phyloP scores from a whole-genome alignment of 1,284 basidiomycete genomes.

The Retiboletus fuscus region DNA sequence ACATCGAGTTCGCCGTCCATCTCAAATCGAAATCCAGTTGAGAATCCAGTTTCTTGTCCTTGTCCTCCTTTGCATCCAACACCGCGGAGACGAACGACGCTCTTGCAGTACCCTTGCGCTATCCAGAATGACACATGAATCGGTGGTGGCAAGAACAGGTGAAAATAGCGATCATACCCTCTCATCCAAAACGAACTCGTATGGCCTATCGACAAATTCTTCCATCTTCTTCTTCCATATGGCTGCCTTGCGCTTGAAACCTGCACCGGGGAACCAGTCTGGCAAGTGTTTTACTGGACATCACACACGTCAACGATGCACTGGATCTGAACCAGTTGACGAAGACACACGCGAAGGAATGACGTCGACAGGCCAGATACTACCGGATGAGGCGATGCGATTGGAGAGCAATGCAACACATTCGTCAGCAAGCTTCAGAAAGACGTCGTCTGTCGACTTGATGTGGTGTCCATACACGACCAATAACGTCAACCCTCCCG shows the following conservation, averaged over 20 bases:
- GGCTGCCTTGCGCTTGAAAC: slow-evolving; percentile 65
- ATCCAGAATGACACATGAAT: slow-evolving; percentile 8
- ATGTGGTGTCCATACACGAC: slow-evolving; percentile 76
- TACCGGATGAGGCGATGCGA: slow-evolving; percentile 70
- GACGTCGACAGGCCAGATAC: slow-evolving; percentile 77
- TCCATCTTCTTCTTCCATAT: slow-evolving; percentile 75
- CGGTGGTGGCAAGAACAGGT: not conserved
- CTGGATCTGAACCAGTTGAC: slow-evolving; percentile 6
- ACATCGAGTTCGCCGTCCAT: slow-evolving; percentile 83
- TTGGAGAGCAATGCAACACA: slow-evolving; percentile 70
- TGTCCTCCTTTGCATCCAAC: slow-evolving; percentile 51
- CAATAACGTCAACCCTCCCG: slow-evolving; percentile 69
- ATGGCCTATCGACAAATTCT: slow-evolving; percentile 75
- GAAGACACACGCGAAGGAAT: slow-evolving; percentile 58
- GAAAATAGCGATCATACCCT: slow-evolving; percentile 56
- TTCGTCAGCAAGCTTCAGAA: slow-evolving; percentile 70
- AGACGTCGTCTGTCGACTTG: slow-evolving; percentile 63
- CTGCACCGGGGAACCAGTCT: slow-evolving; percentile 59
- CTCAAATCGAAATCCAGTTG: slow-evolving; percentile 71
- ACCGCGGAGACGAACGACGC: slow-evolving; percentile 73
- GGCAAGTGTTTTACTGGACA: slow-evolving; percentile 55
- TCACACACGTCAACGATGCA: slow-evolving; percentile 5
- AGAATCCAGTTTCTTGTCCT: slow-evolving; percentile 41
- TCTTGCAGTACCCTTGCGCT: slow-evolving; percentile 66
- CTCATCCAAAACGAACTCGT: slow-evolving; percentile 65